A percentile compares a stretch with the other conserved stretches of the same genome.
phyloP scores from a whole-genome alignment of 1,139 yeast species.

The Waltiozyma sp. region DNA sequence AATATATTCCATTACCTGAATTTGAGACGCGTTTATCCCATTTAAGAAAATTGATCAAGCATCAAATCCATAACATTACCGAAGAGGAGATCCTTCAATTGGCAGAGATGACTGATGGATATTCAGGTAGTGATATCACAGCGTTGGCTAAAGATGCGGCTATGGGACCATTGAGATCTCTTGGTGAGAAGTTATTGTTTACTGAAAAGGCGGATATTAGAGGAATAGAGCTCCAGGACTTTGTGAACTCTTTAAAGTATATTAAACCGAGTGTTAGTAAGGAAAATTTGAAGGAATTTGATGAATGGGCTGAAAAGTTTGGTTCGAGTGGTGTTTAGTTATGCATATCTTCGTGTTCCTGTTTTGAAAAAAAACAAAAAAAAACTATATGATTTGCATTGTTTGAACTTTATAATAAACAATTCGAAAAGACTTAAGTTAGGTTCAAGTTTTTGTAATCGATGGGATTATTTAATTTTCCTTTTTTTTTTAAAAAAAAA shows the following conservation, averaged over 20 bases:
- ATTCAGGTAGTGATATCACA: constrained; percentile 89
- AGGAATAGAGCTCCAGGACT: constrained; percentile 68
- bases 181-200: constrained; percentile 77
- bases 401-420: too few species aligned
- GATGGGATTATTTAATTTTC: too few species aligned
- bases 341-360: too few species aligned
- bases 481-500: too few species aligned
- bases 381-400: too few species aligned
- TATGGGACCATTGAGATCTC: constrained; percentile 88
- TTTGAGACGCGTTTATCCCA: constrained; percentile 71
- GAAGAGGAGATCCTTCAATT: constrained; percentile 53
- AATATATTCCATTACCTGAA: constrained; percentile 92
- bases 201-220: constrained; percentile 84
- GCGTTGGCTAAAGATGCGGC: constrained; percentile 97
- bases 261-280: constrained; percentile 87
- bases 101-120: constrained; percentile 61
- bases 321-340: constrained; percentile 85
- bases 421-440: too few species aligned
- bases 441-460: too few species aligned
- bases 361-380: too few species aligned
- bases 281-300: constrained; percentile 71
- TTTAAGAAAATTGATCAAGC: constrained; percentile 52
- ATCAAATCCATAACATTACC: constrained; percentile 65
- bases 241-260: constrained; percentile 63
- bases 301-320: constrained; percentile 81